Percentiles rank a stretch among this genome's conserved stretches.
Evolutionary conservation across 2,329 filamentous ascomycete genomes (phyloP).

Genomic region (Magnaporthiopsis rhizophila): DNA sequence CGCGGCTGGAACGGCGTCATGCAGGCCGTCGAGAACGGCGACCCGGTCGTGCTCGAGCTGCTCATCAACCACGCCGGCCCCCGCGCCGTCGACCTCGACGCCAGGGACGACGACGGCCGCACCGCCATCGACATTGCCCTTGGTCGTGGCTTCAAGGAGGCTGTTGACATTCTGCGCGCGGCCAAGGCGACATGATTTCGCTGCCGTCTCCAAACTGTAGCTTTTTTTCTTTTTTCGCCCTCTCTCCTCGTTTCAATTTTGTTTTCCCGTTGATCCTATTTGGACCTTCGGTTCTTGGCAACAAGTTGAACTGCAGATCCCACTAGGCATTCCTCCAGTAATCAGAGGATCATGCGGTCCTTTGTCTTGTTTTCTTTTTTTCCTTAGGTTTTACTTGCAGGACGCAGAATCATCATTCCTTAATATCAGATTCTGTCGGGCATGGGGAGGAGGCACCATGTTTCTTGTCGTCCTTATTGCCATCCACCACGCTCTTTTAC

Average conservation of each 20-base stretch:
- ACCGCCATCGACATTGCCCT: slow-evolving; percentile 49
- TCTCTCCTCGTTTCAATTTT: background rate
- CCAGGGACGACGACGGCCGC: slow-evolving; percentile 18
- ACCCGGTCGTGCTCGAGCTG: slow-evolving; percentile 43
- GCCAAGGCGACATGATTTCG: background rate
- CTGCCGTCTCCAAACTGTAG: background rate
- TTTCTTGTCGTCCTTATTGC: background rate
- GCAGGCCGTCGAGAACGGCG: slow-evolving; percentile 58
- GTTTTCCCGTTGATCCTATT: background rate
- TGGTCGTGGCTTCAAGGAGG: slow-evolving; percentile 51
- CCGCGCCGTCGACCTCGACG: slow-evolving; percentile 16
- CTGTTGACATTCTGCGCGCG: slow-evolving; percentile 33
- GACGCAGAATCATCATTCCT: background rate
- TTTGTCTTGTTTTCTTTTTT: background rate
- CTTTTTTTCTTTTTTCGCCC: background rate
- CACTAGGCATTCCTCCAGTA: too few species aligned
- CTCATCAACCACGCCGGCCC: slow-evolving; percentile 28
- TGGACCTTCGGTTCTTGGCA: too few species aligned
- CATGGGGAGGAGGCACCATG: too few species aligned
- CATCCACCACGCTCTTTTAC: background rate
- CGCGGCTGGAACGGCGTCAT: slow-evolving; percentile 59
- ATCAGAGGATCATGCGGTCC: too few species aligned
- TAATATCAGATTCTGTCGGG: background rate
- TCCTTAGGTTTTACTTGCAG: too few species aligned
- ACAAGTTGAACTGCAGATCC: too few species aligned